Evolutionary conservation across 441 rosid species (phyloP).

Genomic region (Populus hybrid): DNA sequence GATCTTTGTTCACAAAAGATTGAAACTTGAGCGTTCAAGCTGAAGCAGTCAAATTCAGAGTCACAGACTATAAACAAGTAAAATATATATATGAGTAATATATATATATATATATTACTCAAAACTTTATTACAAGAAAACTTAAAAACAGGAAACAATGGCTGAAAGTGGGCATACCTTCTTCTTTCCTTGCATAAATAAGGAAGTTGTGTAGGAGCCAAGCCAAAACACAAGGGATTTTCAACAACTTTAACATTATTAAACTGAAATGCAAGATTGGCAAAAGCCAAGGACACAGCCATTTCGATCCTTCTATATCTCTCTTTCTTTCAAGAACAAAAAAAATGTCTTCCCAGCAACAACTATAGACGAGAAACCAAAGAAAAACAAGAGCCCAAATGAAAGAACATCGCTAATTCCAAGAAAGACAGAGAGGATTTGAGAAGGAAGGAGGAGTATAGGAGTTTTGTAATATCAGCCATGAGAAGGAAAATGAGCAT

Average conservation of each 20-base stretch:
- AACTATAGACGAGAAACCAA: conserved; percentile 1
- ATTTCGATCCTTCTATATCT: conserved; percentile 18
- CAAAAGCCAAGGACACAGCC: conserved; percentile 57
- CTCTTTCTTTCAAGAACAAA: neutral
- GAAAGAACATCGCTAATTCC: conserved; percentile 15
- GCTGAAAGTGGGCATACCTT: conserved; percentile 30
- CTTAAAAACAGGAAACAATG: neutral
- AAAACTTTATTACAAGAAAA: neutral
- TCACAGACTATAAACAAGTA: too few species aligned
- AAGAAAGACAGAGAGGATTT: conserved; percentile 19
- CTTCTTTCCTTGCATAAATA: conserved; percentile 19
- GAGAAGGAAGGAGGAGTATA: neutral
- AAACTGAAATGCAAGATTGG: conserved; percentile 35
- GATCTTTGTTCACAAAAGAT: neutral
- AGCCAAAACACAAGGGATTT: conserved; percentile 27
- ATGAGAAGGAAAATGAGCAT: conserved; percentile 17
- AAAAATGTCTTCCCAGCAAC: neutral
- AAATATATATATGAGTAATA: neutral
- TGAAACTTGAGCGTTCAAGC: neutral
- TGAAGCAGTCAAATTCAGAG: neutral
- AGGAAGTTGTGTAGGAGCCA: conserved; percentile 25
- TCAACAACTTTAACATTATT: conserved; percentile 29
- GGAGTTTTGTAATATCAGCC: conserved; percentile 55
- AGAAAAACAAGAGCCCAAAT: conserved; percentile 7
- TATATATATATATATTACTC: neutral